Percentiles rank a stretch among this genome's conserved stretches.
Evolutionary conservation across 176 grass and related monocot genomes (phyloP).

Genomic region (Secale cereale): DNA sequence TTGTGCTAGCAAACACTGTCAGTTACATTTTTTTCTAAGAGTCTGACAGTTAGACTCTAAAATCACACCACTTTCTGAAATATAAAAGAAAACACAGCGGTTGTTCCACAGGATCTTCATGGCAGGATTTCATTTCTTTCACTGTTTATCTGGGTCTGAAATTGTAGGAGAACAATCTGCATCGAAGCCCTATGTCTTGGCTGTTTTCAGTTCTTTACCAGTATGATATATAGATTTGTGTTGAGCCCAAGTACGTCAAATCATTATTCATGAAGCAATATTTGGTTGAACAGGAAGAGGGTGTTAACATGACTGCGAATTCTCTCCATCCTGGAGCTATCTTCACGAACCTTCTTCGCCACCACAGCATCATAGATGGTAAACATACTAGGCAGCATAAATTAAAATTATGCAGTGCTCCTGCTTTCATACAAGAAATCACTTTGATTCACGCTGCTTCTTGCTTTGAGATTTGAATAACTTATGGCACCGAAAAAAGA

Average conservation of each 20-base stretch:
- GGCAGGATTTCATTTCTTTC: conserved; percentile 30
- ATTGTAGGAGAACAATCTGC: background rate
- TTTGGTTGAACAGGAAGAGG: conserved; percentile 51
- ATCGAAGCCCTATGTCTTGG: background rate
- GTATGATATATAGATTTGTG: background rate
- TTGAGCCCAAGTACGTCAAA: background rate
- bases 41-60: background rate
- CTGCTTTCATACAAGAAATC: too few relatives aligned
- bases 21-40: background rate
- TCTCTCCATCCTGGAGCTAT: conserved; percentile 97
- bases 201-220: background rate
- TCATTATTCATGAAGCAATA: background rate
- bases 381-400: too few relatives aligned
- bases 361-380: too few relatives aligned
- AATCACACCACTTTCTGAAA: background rate
- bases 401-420: too few relatives aligned
- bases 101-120: background rate
- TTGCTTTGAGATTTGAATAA: too few relatives aligned
- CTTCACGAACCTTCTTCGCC: conserved; percentile 60
- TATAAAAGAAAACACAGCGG: background rate
- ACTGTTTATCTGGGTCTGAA: background rate
- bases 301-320: conserved; percentile 83
- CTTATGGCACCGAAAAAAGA: too few relatives aligned
- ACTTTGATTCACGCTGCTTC: too few relatives aligned
- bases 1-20: background rate